These are phyloP conservation scores for Tricholoma terreum DNA, from an alignment of 768 basidiomycete genomes.

Conservation along the genomic window DNA sequence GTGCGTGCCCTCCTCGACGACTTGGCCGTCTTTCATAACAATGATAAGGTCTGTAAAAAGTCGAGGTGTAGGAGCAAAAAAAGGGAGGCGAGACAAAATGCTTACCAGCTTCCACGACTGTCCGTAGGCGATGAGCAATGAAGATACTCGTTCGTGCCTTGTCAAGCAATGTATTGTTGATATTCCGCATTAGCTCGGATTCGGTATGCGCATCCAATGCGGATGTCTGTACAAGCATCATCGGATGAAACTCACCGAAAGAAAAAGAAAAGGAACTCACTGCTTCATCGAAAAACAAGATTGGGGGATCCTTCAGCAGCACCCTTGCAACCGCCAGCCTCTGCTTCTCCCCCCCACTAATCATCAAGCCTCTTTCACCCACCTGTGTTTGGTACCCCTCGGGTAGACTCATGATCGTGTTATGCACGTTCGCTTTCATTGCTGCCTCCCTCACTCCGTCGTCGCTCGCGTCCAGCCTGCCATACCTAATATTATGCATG, in stretches of 20 bases:
- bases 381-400: slow-evolving; percentile 89
- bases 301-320: slow-evolving; percentile 90
- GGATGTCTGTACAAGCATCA: slow-evolving; percentile 63
- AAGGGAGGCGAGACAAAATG: slow-evolving; percentile 6
- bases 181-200: slow-evolving; percentile 90
- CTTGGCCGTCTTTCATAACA: slow-evolving; percentile 85
- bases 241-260: neutral
- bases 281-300: slow-evolving; percentile 98
- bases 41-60: slow-evolving; percentile 75
- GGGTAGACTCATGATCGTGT: slow-evolving; percentile 75
- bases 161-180: slow-evolving; percentile 74
- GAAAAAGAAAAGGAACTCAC: slow-evolving; percentile 47
- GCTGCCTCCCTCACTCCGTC: slow-evolving; percentile 86
- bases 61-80: neutral
- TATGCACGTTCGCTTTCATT: slow-evolving; percentile 82
- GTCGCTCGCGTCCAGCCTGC: slow-evolving; percentile 80
- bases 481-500: slow-evolving; percentile 94
- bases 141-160: slow-evolving; percentile 91
- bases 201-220: slow-evolving; percentile 96
- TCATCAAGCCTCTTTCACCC: slow-evolving; percentile 96
- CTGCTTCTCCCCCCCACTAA: slow-evolving; percentile 98
- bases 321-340: slow-evolving; percentile 91
- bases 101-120: slow-evolving; percentile 85
- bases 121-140: slow-evolving; percentile 90
- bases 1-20: slow-evolving; percentile 93